Evolutionary conservation across 371 early-diverging fungal genomes (phyloP), one percentile per base, ranked within the genome.

Genomic region (Synchytrium microbalum): DNA sequence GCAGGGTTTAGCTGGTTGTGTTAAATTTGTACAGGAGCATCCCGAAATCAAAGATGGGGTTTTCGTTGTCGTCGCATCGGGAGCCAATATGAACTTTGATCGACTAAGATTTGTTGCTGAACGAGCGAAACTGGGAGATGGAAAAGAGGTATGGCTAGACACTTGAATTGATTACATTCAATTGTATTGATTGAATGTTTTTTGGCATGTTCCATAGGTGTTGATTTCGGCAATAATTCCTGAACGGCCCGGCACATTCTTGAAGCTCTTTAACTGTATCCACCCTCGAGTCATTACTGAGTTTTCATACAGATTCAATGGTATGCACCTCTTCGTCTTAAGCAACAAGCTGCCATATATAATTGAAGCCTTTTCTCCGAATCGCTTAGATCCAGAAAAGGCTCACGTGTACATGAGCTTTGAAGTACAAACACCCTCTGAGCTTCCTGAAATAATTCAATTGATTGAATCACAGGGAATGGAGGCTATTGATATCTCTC

Each of bases 1-100:
- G 16, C 73, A 95, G 25, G 81, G 86, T 0, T 72, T 91, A 0
- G 98, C 98, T 0, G 98, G 94, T 2, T 76, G 82, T 61, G 95
- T 95, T 69, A 89, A 89, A 62, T 96, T 88, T 67, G 66, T 87
- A 58, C 53, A 68, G 67, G 30, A 58, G 16, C 64, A 72, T 54
- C 66, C 69, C 2, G 56, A 58, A 8, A 27, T 72, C 51, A 30
- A 56, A 24, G 63, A 59, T 19, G 75, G 73, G 69, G 75, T 55
- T 79, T 87, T 88, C 61, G 83, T 95, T 2, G 87, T 90, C 13
- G 84, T 95, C 62, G 77, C 88, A 38, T 87, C 88, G 10, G 98
- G 98, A 19, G 98, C 98, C 58, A 98, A 98, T 77, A 95, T 96
- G 87, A 93, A 96, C 78, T 98, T 96, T 84, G 93, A 94, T 72